phyloP scores from a whole-genome alignment of 23 red algal genomes.

The Gracilaria caudata region DNA sequence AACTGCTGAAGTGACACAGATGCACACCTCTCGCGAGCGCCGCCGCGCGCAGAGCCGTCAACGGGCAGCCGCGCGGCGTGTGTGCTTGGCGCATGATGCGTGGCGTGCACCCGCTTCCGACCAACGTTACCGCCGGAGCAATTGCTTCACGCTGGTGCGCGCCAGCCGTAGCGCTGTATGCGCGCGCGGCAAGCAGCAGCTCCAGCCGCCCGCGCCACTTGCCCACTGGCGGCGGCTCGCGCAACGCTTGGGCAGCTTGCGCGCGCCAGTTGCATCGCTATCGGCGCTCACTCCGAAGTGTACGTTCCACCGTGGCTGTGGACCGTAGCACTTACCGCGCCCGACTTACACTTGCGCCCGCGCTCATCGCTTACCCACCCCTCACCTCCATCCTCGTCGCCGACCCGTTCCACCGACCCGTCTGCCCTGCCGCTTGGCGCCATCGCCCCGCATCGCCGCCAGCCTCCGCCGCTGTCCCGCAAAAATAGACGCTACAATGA shows the following conservation, averaged over 20 bases:
- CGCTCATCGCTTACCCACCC: conserved; percentile 1
- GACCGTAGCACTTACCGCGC: background rate
- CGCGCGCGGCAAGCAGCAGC: background rate
- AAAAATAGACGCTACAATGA: conserved; percentile 16
- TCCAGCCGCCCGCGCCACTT: background rate
- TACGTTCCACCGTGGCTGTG: background rate
- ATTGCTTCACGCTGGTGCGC: background rate
- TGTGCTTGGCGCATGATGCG: background rate
- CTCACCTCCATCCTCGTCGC: background rate
- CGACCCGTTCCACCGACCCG: background rate
- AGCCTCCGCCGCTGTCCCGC: background rate
- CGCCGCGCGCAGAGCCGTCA: background rate
- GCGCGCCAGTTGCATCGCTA: conserved; percentile 11
- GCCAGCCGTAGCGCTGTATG: background rate
- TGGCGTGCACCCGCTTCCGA: background rate
- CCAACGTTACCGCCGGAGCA: background rate
- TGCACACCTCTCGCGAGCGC: no score
- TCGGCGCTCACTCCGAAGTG: background rate
- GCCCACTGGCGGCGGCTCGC: background rate
- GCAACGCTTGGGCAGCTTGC: background rate
- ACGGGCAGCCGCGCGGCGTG: background rate
- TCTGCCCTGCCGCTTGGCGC: background rate
- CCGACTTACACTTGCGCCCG: conserved; percentile 10
- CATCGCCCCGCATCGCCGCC: background rate
- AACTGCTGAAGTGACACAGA: no score